These are phyloP conservation scores for Russula sp. DNA, from an alignment of 768 basidiomycete genomes.

Conservation along the genomic window DNA sequence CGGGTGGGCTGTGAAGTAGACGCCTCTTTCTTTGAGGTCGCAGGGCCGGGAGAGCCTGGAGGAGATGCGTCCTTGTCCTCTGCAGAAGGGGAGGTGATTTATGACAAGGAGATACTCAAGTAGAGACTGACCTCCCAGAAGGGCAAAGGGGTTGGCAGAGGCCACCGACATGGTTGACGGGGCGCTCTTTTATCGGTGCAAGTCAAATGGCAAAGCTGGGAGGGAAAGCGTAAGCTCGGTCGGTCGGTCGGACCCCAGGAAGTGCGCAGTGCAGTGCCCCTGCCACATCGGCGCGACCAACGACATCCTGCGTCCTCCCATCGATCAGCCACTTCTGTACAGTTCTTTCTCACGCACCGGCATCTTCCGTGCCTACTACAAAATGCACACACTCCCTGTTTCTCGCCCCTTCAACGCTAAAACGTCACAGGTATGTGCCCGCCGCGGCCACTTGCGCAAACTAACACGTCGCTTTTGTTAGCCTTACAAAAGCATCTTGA, in stretches of 20 bases:
- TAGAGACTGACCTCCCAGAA: slow-evolving; percentile 60
- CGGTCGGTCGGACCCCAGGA: not conserved
- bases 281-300: no score
- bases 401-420: slow-evolving; percentile 38
- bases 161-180: slow-evolving; percentile 86
- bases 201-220: slow-evolving; percentile 18
- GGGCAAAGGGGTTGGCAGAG: slow-evolving; percentile 77
- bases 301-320: not conserved
- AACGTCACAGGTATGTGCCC: slow-evolving; percentile 48
- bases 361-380: not conserved
- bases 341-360: slow-evolving; percentile 27
- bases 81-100: slow-evolving; percentile 22
- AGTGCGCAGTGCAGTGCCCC: no score
- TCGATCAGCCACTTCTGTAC: slow-evolving; percentile 27
- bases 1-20: slow-evolving; percentile 32
- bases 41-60: slow-evolving; percentile 36
- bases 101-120: not conserved
- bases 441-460: not conserved
- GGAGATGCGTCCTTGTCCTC: slow-evolving; percentile 38
- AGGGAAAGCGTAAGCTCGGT: not conserved
- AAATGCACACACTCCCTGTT: not conserved
- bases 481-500: slow-evolving; percentile 86
- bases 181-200: slow-evolving; percentile 38
- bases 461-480: slow-evolving; percentile 28
- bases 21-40: slow-evolving; percentile 28